Base-by-base conservation (phyloP, 176 grass and related monocot species). In the Eleusine coracana region DNA sequence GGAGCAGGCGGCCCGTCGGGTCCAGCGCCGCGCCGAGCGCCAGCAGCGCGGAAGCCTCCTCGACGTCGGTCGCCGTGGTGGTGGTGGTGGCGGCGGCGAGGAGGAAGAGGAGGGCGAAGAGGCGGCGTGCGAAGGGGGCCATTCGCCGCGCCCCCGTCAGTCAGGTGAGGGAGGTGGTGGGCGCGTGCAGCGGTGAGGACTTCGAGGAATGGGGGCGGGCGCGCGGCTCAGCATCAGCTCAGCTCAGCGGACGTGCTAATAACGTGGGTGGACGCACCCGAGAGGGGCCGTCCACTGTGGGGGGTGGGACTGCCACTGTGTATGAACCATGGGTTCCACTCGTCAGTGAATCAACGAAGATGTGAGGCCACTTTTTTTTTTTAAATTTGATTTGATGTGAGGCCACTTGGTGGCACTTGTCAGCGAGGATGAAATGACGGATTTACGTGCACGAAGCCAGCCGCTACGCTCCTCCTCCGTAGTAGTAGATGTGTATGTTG, bases 11-110 rank as follows among this genome's bases (percentile, higher is more conserved):
- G 17, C 85, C 85, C 49, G 84, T 70, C 18, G 89, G 89, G 91
- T 98, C 92, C 73, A 98, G 77, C 23, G 87, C 83, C 27, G 87
- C 71, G 4, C 87, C 82, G 40, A 98, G 66, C 37, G 91, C 92
- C 83, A 98, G 92, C 42, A 98, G 89, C 76, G 96, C 89, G 20
- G 69, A 84, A 75, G 74, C 31, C 44, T 8, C 58, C 87, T 98
- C 96, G 13, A 76, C 63, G 28, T 59, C 87, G 39, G 69, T 83
- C 61, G 66, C 68, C 50, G 86, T 70, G 5, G 46, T 18, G 36
- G 63, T 68, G 55, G 13, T 29, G 73, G 48, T 15, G 51, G 20
- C 16, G 25, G 74, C n/a, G n/a, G 78, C 38, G 66, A 74, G 64
- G 23, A 85, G 36, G 21, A n/a, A 21, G 75, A 88, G 6, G 64